Base-by-base conservation (phyloP, 495 filamentous ascomycete genomes). In the Aspergillus panamensis region DNA sequence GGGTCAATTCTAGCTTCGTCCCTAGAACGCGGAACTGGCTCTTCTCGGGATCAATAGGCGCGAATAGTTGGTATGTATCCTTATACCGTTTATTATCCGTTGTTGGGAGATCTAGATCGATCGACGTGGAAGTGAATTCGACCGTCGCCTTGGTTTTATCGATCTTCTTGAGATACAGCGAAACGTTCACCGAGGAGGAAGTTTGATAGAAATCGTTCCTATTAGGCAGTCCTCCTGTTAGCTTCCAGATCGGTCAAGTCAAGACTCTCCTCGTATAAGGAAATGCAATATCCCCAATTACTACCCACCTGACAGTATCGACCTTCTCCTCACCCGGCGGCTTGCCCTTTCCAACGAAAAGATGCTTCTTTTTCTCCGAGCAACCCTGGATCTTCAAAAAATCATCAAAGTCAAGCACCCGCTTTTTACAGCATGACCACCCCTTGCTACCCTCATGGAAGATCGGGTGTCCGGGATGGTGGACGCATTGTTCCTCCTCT, bases 361-460 rank as follows among this genome's bases (percentile, higher is more conserved):
- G 67, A 76, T 98, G 94, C 59, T 79, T 80, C 49, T 80, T 77
- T 70, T 91, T 93, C 30, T 87, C 88, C 66, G 84, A 84, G 74
- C 94, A 98, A 1, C 94, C 94, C 51, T 88, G 83, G 48, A 98
- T 92, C 73, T 88, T 92, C 86, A 98, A 84, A 71, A 98, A 98
- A 73, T 97, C 87, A 70, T 98, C 94, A 66, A 98, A 98, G 68
- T 98, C 94, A 21, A 98, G 78, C 49, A 98, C 94, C 17, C 90
- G 83, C 63, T 89, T 78, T 82, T 97, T 97, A 77, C 94, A 98
- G 79, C 94, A 98, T 25, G 84, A 90, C 81, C 93, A 98, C 8
- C 94, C 94, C 77, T 98, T 98, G 71, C 87, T 92, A 20, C 93
- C 94, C 77, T 98, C 94, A 71, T 98, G 94, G 74, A 98, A 98